Conservation (phyloP, 257 asterid species). For the Lithospermum erythrorhizon region DNA sequence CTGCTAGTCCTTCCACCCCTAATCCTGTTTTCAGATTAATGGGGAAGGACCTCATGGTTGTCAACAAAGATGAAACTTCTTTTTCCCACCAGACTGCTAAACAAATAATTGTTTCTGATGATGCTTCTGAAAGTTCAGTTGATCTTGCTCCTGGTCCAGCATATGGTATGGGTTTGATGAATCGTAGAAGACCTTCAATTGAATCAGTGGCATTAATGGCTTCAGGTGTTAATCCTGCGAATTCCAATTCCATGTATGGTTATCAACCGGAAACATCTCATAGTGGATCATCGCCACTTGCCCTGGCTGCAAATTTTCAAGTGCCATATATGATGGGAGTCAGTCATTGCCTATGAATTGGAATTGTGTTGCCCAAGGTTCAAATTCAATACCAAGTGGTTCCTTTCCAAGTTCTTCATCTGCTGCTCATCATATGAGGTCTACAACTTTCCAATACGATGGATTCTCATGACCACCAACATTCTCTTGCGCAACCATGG, state of each 20-base stretch:
- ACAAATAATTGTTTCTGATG: slow-evolving; percentile 43
- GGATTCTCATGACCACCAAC: slow-evolving; percentile 24
- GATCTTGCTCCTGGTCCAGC: slow-evolving; percentile 9
- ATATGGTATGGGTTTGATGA: slow-evolving; percentile 7
- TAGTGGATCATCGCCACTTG: slow-evolving; percentile 22
- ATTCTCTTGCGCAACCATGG: slow-evolving; percentile 3
- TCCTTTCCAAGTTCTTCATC: slow-evolving; percentile 17
- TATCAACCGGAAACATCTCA: slow-evolving; percentile 19
- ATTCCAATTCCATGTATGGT: slow-evolving; percentile 20
- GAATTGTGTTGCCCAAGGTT: slow-evolving; percentile 25
- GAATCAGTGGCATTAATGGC: slow-evolving; percentile 12
- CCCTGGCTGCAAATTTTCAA: slow-evolving; percentile 18
- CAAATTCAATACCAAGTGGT: slow-evolving; percentile 10
- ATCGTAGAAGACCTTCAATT: slow-evolving; percentile 12
- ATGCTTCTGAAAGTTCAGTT: slow-evolving; percentile 26
- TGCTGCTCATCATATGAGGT: slow-evolving; percentile 16
- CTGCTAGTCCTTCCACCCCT: slow-evolving; percentile 45
- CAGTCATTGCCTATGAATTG: slow-evolving; percentile 24
- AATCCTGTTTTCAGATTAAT: slow-evolving; percentile 75
- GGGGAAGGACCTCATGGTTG: slow-evolving; percentile 89
- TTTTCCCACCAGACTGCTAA: slow-evolving; percentile 18
- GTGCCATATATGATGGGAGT: slow-evolving; percentile 19
- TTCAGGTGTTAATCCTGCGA: slow-evolving; percentile 19
- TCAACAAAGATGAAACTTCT: slow-evolving; percentile 48
- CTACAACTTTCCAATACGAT: slow-evolving; percentile 20